Conservation (phyloP, 192 early-diverging fungal species). For the Gaertneriomyces sp. region DNA sequence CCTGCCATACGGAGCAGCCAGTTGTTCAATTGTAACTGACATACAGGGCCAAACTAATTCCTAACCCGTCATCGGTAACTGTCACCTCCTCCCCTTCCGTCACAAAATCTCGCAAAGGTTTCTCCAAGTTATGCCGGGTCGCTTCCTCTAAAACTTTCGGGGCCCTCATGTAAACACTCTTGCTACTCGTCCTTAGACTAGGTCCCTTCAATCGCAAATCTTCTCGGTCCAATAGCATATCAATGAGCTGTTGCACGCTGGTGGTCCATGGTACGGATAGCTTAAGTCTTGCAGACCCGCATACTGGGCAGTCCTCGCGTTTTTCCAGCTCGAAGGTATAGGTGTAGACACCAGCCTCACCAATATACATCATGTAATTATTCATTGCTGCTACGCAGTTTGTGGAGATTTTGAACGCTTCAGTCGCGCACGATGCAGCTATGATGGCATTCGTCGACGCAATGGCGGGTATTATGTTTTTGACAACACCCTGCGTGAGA, state of each 20-base stretch:
- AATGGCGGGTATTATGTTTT: conserved; percentile 98
- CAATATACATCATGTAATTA: conserved; percentile 97
- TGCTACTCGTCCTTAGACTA: conserved; percentile 55
- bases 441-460: conserved; percentile 97
- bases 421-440: conserved; percentile 89
- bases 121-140: conserved; percentile 82
- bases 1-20: too few species aligned
- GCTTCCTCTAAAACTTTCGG: conserved; percentile 73
- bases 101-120: conserved; percentile 63
- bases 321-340: conserved; percentile 81
- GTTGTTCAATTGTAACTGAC: conserved; percentile 12
- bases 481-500: conserved; percentile 93
- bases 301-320: conserved; percentile 88
- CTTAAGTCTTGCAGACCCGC: conserved; percentile 59
- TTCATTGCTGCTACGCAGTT: conserved; percentile 70
- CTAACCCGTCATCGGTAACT: conserved; percentile 77
- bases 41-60: conserved; percentile 47
- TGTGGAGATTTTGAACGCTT: conserved; percentile 90
- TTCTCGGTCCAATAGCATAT: conserved; percentile 68
- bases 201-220: conserved; percentile 86
- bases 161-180: conserved; percentile 82
- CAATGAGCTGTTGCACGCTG: conserved; percentile 81
- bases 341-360: conserved; percentile 86
- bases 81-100: conserved; percentile 66
- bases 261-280: conserved; percentile 47